Evolutionary conservation across 495 filamentous ascomycete species (phyloP).

Genomic region (Aspergillus sparsus): DNA sequence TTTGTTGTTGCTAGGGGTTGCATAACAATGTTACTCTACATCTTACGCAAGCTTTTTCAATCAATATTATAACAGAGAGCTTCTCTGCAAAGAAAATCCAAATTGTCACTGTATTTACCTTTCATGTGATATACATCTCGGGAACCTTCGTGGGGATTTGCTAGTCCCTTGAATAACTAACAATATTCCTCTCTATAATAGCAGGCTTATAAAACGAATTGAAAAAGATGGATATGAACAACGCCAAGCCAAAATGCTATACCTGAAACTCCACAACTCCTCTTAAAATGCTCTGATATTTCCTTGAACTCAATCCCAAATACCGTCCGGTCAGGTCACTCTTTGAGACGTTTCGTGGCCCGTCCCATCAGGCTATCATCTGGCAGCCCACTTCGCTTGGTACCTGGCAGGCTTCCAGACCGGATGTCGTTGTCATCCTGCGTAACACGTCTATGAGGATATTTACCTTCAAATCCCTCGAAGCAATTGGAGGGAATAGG

Average conservation of each 20-base stretch:
- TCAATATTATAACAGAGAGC: not conserved
- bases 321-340: conserved; percentile 26
- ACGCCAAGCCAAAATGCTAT: not conserved
- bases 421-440: conserved; percentile 94
- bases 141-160: no score
- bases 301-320: not conserved
- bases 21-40: not conserved
- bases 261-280: not conserved
- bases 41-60: not conserved
- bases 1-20: no score
- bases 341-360: conserved; percentile 47
- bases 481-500: conserved; percentile 81
- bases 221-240: not conserved
- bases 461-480: conserved; percentile 80
- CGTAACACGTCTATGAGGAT: conserved; percentile 85
- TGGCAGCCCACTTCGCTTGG: conserved; percentile 83
- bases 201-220: not conserved
- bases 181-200: no score
- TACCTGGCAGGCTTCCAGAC: conserved; percentile 83
- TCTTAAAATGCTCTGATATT: not conserved
- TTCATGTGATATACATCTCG: no score
- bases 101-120: not conserved
- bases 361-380: conserved; percentile 71
- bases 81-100: not conserved
- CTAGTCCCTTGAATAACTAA: no score